Base-by-base conservation (phyloP, 805 yeast genomes). In the Candida glaebosa region DNA sequence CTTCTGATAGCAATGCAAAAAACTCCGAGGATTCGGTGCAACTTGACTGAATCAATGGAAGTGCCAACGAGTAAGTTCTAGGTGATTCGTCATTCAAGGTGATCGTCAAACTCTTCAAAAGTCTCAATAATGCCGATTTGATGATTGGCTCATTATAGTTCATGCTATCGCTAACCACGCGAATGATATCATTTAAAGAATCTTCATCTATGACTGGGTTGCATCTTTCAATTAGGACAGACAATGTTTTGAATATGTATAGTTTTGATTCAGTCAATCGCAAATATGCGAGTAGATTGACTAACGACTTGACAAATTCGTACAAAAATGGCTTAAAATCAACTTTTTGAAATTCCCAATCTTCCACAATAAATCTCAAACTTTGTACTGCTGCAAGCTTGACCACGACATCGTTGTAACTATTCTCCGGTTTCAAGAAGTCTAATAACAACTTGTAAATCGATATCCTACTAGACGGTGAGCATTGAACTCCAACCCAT, bases 281-380 rank as follows among this genome's bases (percentile, higher is more conserved):
- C 43, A 83, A 70, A 5, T 66, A 65, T 5, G 69, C 63, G 31
- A 88, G 54, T 15, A 85, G 53, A 6, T 60, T 59, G 24, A 88
- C 57, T 10, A 81, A 56, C n/a, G 72, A 58, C 2, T 61, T 51
- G 8, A 85, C 72, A 31, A 76, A 74, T 1, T 69, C 69, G 20
- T 76, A 72, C 40, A 85, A 65, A 53, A 65, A 89, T 1, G 91
- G 87, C 47, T 75, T 63, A 52, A 93, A 87, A 22, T 69, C 79
- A 12, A 64, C 67, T 45, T 86, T 82, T 30, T 79, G 72, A 59
- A 91, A 90, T 45, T 86, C 90, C 87, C 95, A 87, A 53, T 89
- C 96, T 46, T 87, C 90, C 24, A 91, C 69, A 37, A 86, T 71
- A 20, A 78, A 72, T 44, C 81, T 74, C 16, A 90, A 63, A 0